Evolutionary conservation across 106 monocot species (phyloP).

Genomic region (Cymbidium sinense): DNA sequence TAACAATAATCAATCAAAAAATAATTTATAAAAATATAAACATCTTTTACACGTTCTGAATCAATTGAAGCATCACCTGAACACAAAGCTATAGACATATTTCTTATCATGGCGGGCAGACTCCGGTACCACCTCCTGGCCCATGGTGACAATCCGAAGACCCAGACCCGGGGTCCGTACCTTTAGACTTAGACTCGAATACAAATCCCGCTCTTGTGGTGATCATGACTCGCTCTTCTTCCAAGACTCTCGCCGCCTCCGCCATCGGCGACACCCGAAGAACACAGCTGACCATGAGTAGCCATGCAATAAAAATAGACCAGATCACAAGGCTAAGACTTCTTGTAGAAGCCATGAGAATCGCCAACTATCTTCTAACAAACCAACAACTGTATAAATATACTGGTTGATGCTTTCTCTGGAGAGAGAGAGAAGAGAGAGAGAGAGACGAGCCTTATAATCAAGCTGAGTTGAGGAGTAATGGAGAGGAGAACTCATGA

Average conservation of each 20-base stretch:
- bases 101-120: neutral
- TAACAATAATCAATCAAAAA: no score
- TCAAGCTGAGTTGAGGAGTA: no score
- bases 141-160: neutral
- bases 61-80: no score
- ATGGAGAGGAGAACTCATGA: no score
- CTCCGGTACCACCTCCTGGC: neutral
- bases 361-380: no score
- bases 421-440: no score
- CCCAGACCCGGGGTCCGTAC: neutral
- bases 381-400: no score
- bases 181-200: conserved; percentile 2
- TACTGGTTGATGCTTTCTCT: no score
- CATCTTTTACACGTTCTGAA: no score
- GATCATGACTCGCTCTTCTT: neutral
- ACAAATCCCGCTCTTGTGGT: neutral
- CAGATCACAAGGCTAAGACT: neutral
- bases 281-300: neutral
- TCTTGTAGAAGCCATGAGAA: neutral
- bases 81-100: neutral
- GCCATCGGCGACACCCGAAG: neutral
- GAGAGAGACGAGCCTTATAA: no score
- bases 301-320: neutral
- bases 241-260: neutral
- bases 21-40: no score